A percentile compares a stretch with the other conserved stretches of the same genome.
These are phyloP conservation scores for Jasminum sambac DNA, from an alignment of 257 asterid species.

Conservation along the genomic window DNA sequence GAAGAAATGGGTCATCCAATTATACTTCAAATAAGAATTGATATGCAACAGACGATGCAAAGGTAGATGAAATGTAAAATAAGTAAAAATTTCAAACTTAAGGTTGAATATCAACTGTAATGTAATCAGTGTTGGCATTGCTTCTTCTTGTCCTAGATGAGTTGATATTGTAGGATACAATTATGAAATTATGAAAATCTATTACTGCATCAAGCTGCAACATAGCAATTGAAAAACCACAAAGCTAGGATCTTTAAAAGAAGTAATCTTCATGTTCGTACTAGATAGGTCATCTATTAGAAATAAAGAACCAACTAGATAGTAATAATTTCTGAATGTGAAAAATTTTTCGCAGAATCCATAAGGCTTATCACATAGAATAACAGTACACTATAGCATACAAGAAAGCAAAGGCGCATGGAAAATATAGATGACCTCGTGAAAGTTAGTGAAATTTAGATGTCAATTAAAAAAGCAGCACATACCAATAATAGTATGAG, in stretches of 20 bases:
- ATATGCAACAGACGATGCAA: not conserved
- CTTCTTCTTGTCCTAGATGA: not conserved
- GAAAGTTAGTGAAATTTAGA: conserved; percentile 9
- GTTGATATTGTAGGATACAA: not conserved
- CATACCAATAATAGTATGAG: not conserved
- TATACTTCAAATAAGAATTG: not conserved
- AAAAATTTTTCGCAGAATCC: conserved; percentile 1
- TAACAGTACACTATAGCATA: conserved; percentile 8
- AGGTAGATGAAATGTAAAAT: not conserved
- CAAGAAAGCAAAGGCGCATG: not conserved
- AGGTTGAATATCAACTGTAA: not conserved
- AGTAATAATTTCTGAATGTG: not conserved
- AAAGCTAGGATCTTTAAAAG: not conserved
- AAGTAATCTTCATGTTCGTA: not conserved
- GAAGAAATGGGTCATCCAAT: not conserved
- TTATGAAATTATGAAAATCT: not conserved
- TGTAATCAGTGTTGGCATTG: not conserved
- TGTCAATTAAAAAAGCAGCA: conserved; percentile 8
- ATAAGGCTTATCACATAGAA: conserved; percentile 2
- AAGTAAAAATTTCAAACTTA: not conserved
- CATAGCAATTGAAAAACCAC: not conserved
- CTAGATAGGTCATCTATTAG: not conserved
- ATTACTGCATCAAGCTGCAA: not conserved
- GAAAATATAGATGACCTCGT: not conserved
- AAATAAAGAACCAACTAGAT: not conserved